Evolutionary conservation across 805 yeast genomes (phyloP).

Genomic region (Danielozyma ontarioensis): DNA sequence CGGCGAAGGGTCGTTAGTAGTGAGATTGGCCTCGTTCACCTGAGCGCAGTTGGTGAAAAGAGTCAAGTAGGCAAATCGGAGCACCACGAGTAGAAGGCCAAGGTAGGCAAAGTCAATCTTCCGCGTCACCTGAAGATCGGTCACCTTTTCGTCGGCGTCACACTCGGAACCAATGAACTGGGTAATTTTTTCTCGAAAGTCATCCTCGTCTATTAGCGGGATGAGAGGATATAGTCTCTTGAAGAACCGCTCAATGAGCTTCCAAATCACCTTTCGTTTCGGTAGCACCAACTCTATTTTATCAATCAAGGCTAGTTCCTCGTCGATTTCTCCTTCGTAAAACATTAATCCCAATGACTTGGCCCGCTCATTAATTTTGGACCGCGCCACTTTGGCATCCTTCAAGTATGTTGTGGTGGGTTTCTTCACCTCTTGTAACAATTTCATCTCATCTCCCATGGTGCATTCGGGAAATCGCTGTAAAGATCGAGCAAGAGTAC

Average conservation of each 20-base stretch:
- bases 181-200: conserved; percentile 13
- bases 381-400: neutral
- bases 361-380: conserved; percentile 11
- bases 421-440: neutral
- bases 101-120: conserved; percentile 29
- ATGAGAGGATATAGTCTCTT: conserved; percentile 19
- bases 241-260: conserved; percentile 20
- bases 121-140: conserved; percentile 16
- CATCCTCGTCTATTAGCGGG: conserved; percentile 24
- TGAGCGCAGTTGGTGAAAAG: conserved; percentile 30
- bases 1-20: conserved; percentile 19
- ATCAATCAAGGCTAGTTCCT: conserved; percentile 13
- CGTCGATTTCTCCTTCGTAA: conserved; percentile 12
- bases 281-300: conserved; percentile 18
- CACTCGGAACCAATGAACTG: conserved; percentile 13
- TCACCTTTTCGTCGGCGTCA: conserved; percentile 8
- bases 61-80: conserved; percentile 31
- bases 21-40: conserved; percentile 22
- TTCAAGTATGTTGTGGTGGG: neutral
- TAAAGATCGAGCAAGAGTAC: conserved; percentile 2
- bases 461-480: conserved; percentile 4
- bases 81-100: conserved; percentile 27
- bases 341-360: conserved; percentile 13
- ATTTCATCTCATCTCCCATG: conserved; percentile 3
- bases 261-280: conserved; percentile 19